These are phyloP conservation scores for Trichoderma endophyticum DNA, from an alignment of 2,329 filamentous ascomycete species.

Conservation along the genomic window DNA sequence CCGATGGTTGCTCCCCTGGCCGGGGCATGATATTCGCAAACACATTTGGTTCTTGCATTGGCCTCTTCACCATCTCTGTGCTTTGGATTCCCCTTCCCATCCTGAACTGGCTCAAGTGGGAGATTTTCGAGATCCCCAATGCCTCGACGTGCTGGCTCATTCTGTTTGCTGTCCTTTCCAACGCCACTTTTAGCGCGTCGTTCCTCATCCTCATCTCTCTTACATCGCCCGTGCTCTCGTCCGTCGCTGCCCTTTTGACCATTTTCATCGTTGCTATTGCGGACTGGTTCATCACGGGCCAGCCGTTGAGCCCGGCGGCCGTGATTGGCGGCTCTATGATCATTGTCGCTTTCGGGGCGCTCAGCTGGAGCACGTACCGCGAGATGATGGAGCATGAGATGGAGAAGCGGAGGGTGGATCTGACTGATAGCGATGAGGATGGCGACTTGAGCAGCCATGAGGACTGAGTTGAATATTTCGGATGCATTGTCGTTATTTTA, in stretches of 20 bases:
- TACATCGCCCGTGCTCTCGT: conserved; percentile 87
- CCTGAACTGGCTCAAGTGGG: conserved; percentile 73
- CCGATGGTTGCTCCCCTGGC: conserved; percentile 78
- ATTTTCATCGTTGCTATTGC: conserved; percentile 95
- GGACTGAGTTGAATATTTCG: conserved; percentile 20
- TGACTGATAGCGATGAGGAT: conserved; percentile 48
- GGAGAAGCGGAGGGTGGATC: conserved; percentile 49
- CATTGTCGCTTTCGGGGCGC: conserved; percentile 77
- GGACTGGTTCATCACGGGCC: conserved; percentile 82
- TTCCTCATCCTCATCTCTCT: conserved; percentile 92
- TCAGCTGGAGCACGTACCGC: conserved; percentile 87
- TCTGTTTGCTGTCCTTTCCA: conserved; percentile 74
- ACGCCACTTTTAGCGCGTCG: conserved; percentile 87
- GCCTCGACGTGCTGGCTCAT: conserved; percentile 79
- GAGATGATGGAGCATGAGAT: conserved; percentile 85
- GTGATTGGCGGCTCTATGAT: conserved; percentile 83
- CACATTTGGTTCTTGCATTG: conserved; percentile 83
- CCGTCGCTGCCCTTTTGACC: conserved; percentile 87
- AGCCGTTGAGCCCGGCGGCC: conserved; percentile 70
- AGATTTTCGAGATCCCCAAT: conserved; percentile 77
- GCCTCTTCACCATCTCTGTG: conserved; percentile 77
- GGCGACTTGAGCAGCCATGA: conserved; percentile 36
- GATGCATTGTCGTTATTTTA: background rate
- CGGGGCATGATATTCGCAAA: conserved; percentile 97
- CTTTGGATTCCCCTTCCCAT: conserved; percentile 91